Evolutionary conservation across 2,329 filamentous ascomycete species (phyloP).

Genomic region (Diaporthe australafricana): DNA sequence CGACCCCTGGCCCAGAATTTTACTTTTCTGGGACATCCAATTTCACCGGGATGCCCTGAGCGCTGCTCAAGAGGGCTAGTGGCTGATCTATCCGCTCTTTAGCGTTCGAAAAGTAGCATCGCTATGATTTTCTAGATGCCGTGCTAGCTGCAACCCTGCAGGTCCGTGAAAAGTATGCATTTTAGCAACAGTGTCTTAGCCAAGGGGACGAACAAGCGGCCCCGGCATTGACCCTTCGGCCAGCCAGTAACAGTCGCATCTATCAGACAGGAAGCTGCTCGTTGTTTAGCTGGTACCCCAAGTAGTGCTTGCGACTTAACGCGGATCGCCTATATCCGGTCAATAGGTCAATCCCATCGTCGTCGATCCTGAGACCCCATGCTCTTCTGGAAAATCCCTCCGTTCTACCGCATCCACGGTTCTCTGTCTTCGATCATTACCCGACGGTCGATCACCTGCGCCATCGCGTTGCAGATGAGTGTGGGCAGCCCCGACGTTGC

Average conservation of each 20-base stretch:
- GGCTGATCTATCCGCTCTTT: not conserved
- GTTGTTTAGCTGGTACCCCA: not conserved
- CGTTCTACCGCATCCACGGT: not conserved
- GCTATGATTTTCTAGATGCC: not conserved
- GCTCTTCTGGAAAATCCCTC: not conserved
- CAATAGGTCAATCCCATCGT: slow-evolving; percentile 9
- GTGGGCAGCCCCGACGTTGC: not conserved
- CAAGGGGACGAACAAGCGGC: not conserved
- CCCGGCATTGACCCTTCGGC: not conserved
- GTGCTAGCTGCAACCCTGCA: slow-evolving; percentile 5
- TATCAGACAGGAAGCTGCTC: not conserved
- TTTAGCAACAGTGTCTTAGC: not conserved
- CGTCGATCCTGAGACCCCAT: slow-evolving; percentile 11
- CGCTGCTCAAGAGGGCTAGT: slow-evolving; percentile 6
- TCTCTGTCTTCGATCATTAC: slow-evolving; percentile 14
- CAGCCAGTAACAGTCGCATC: not conserved
- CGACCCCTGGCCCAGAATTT: not conserved
- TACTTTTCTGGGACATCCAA: slow-evolving; percentile 8
- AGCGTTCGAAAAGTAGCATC: slow-evolving; percentile 1
- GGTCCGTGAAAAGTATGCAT: not conserved
- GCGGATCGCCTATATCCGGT: slow-evolving; percentile 3
- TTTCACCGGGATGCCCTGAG: slow-evolving; percentile 7
- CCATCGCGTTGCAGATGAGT: not conserved
- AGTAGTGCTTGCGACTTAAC: slow-evolving; percentile 11
- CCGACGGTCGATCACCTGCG: not conserved